Evolutionary conservation across 129 eudicot species (phyloP), one percentile per base, ranked within the genome.

Genomic region (Arctium minus): DNA sequence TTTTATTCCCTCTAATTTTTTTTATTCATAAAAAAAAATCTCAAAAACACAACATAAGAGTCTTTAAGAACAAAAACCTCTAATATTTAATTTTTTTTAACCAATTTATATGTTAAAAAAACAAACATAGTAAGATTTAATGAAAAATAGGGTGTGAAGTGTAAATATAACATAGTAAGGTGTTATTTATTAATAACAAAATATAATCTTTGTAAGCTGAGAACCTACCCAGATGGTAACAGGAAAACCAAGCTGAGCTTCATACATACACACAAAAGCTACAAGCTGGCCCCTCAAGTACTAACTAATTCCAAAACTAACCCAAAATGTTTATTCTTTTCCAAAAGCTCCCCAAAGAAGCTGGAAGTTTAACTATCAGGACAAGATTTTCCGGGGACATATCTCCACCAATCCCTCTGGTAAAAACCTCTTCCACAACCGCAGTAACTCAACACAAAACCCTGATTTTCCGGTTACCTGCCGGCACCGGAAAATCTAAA

Each of bases 181-280:
- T 44, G 46, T 22, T 46, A 4, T 68, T 29, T 70, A 39, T 39
- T 27, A 76, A 48, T 46, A 77, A 50, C 17, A 53, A 50, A 29
- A 30, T 60, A 50, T 13, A 83, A 6, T 15, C 65, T 48, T 70
- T 70, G 48, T 77, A 48, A 46, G 29, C 71, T 76, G 64, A 4
- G 8, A 77, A 32, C 68, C 1, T 76, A 76, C 72, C 70, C 76
- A 75, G 17, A 70, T 36, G 60, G 76, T 75, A 42, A 73, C 32
- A 70, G 35, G 80, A 73, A 12, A 77, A 73, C 84, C 90, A 80
- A 84, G 90, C 90, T 87, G 90, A 87, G 90, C 90, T 87, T 72
- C 64, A 82, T 85, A 86, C 82, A 33, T 38, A 76, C 50, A 77
- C 79, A 76, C 27, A 81, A 85, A 86, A 86, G 92, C 92, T 89